A percentile compares a stretch with the other conserved stretches of the same genome.
Evolutionary conservation across 768 basidiomycete species (phyloP).

Genomic region (Naganishia antarctica): DNA sequence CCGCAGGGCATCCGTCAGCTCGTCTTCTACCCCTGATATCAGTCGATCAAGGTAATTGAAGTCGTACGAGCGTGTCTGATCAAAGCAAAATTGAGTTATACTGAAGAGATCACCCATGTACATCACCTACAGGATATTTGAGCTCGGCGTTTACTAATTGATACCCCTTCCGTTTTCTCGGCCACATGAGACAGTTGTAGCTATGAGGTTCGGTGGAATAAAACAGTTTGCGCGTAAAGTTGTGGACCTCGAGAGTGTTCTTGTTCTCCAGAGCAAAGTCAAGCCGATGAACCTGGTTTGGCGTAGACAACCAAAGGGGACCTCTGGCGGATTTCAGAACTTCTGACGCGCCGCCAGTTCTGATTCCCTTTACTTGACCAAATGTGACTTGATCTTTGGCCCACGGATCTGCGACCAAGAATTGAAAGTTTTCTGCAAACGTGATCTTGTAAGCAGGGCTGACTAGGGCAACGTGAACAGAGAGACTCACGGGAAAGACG

Average conservation of each 20-base stretch:
- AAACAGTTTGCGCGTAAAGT: slow-evolving; percentile 66
- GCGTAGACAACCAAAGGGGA: slow-evolving; percentile 86
- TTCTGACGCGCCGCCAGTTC: slow-evolving; percentile 49
- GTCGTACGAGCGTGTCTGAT: slow-evolving; percentile 29
- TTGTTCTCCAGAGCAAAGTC: slow-evolving; percentile 69
- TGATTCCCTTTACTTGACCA: slow-evolving; percentile 58
- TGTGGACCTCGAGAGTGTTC: slow-evolving; percentile 74
- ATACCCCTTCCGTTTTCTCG: slow-evolving; percentile 79
- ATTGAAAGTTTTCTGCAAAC: slow-evolving; percentile 86
- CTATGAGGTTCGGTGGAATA: slow-evolving; percentile 58
- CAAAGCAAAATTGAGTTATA: slow-evolving; percentile 56
- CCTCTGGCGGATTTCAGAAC: slow-evolving; percentile 51
- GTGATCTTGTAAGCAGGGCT: background rate
- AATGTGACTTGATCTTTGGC: slow-evolving; percentile 15
- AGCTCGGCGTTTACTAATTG: slow-evolving; percentile 72
- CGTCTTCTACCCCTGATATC: slow-evolving; percentile 43
- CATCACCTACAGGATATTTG: slow-evolving; percentile 58
- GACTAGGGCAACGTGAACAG: background rate
- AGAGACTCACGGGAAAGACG: slow-evolving; percentile 55
- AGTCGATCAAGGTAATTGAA: slow-evolving; percentile 48
- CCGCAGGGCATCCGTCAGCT: slow-evolving; percentile 64
- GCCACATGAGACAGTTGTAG: slow-evolving; percentile 92
- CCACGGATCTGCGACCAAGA: slow-evolving; percentile 57
- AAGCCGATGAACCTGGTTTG: slow-evolving; percentile 89
- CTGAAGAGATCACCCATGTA: slow-evolving; percentile 37